Base-by-base conservation (phyloP, 164 flowering plant species). In the Aristolochia fimbriata region DNA sequence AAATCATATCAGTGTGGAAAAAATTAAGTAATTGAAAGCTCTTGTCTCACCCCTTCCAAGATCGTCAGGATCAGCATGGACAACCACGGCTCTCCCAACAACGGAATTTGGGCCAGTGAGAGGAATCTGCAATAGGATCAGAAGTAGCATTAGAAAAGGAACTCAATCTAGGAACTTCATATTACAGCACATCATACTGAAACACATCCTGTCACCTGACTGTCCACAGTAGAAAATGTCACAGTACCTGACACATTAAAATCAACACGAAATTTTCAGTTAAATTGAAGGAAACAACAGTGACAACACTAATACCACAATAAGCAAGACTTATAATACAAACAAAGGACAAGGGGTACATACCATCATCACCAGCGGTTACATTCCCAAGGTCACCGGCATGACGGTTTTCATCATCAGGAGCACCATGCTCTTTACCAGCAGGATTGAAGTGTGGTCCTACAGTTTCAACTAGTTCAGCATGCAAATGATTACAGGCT, bases 321-420 rank as follows among this genome's bases (percentile, higher is more conserved):
- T 7, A 61, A 48, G 25, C 8, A 62, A 51, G 22, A 31, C 7
- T 31, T 3, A 31, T 3, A 31, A 31, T 3, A 52, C 23, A 22
- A 22, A 20, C 16, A 23, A 27, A 17, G 12, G 21, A 4, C 19
- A 6, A 57, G 24, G 16, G 49, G 30, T n/a, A 51, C 16, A 56
- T 81, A 94, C 99, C 96, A 81, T 91, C 96, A 10, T 74, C 89
- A 1, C 88, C 88, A 70, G 67, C 97, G 19, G 76, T 76, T 57
- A 93, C 58, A 65, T 93, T 93, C 23, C 99, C 97, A 55, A 93
- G 78, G 69, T 93, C 99, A 79, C 99, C 99, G 66, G 93, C 99
- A 80, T 93, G 99, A 56, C 99, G 99, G 60, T 24, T 66, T 52
- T 77, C 93, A 63, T 91, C 99, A 15, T 80, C 81, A 61, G 99